These are phyloP conservation scores for Phytopythium cucurbitacearum DNA, from an alignment of 352 stramenopile species.

Conservation along the genomic window DNA sequence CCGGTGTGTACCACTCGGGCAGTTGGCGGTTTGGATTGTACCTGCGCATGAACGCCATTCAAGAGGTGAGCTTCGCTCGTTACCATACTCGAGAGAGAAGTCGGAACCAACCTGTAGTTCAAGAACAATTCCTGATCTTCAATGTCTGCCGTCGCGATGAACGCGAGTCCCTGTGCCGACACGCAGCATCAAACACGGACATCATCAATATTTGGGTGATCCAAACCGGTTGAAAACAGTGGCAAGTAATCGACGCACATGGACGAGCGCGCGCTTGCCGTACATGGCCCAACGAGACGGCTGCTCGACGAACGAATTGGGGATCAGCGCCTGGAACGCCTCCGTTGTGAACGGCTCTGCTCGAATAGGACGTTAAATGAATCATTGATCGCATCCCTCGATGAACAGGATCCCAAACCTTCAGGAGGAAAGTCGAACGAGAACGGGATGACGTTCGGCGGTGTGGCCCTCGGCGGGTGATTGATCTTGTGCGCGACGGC, in stretches of 20 bases:
- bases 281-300: slow-evolving; percentile 80
- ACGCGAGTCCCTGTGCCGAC: slow-evolving; percentile 50
- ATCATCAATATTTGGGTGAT: no score
- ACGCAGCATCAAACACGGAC: no score
- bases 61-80: slow-evolving; percentile 5
- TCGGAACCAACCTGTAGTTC: slow-evolving; percentile 57
- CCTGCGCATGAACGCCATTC: slow-evolving; percentile 13
- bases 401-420: slow-evolving; percentile 20
- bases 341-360: slow-evolving; percentile 65
- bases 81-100: neutral
- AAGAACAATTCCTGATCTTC: slow-evolving; percentile 78
- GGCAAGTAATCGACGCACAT: slow-evolving; percentile 31
- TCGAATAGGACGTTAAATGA: neutral
- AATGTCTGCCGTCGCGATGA: slow-evolving; percentile 78
- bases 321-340: slow-evolving; percentile 64
- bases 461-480: slow-evolving; percentile 57
- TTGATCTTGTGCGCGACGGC: slow-evolving; percentile 87
- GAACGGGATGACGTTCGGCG: slow-evolving; percentile 80
- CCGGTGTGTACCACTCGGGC: slow-evolving; percentile 80
- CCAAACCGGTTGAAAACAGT: no score
- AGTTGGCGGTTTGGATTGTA: slow-evolving; percentile 75
- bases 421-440: slow-evolving; percentile 76
- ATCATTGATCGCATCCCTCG: neutral
- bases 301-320: slow-evolving; percentile 78
- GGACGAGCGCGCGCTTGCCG: slow-evolving; percentile 80